Evolutionary conservation across 176 grass and related monocot species (phyloP), one percentile per base, ranked within the genome.

Genomic region (Oryza glumipatula): DNA sequence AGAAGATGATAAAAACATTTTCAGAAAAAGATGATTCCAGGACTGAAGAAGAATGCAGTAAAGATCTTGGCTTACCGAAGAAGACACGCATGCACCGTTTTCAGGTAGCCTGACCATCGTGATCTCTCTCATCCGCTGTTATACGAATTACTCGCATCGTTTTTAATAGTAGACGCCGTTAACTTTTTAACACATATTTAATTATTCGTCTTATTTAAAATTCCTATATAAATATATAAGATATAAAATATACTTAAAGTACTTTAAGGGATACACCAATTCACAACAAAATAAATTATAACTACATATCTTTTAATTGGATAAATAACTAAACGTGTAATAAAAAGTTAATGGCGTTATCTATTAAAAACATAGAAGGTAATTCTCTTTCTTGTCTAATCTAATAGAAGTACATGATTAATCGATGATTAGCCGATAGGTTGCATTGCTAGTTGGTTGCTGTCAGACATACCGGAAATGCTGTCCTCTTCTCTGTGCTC

Each of bases 381-480:
- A 7, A 19, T 35, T 19, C 32, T 44, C 1, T 12, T 2, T 23
- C 17, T 70, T n/a, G 36, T 11, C n/a, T 73, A 46, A 24, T 47
- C 13, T 23, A 2, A 23, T 45, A 10, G 4, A 2, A 47, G 7
- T 38, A 70, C 0, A 6, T 47, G 56, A 36, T 16, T 41, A 41
- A 41, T 41, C 11, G 21, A 13, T n/a, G 21, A 17, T 76, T 51
- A 3, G 22, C n/a, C 11, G 19, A 16, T 52, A 12, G 35, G 76
- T 30, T 26, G 16, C 28, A 46, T 41, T 68, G 60, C 44, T 67
- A 21, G 5, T 19, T 22, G 10, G 54, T 56, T 15, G 32, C 9
- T 67, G 76, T 45, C 48, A 69, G 47, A 14, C 48, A 61, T 61
- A 70, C 47, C 72, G 7, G 45, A 76, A 54, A 52, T 74, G 46